Evolutionary conservation across 2,329 filamentous ascomycete species (phyloP).

Genomic region (Colletotrichum orbiculare): DNA sequence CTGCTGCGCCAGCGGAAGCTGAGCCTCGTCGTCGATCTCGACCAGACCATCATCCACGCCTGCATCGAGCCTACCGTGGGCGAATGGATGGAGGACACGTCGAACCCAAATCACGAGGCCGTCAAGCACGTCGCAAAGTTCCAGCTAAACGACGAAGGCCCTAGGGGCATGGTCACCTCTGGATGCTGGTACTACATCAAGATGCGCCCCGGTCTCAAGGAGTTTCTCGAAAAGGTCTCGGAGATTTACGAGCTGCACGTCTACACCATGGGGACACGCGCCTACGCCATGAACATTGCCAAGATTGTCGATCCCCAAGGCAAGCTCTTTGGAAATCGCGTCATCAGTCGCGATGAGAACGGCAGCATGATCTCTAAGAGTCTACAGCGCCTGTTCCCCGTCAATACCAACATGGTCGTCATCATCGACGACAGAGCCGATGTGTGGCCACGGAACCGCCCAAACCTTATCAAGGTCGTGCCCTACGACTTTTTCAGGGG

Average conservation of each 20-base stretch:
- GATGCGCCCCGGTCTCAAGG: constrained; percentile 84
- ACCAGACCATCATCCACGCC: constrained; percentile 98
- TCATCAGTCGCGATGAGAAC: constrained; percentile 97
- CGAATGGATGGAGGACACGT: constrained; percentile 91
- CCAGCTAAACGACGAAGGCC: constrained; percentile 87
- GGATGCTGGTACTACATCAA: constrained; percentile 99
- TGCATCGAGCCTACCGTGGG: constrained; percentile 96
- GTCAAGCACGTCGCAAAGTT: constrained; percentile 91
- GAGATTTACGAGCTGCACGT: constrained; percentile 94
- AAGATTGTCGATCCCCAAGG: constrained; percentile 91
- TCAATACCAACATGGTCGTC: constrained; percentile 98
- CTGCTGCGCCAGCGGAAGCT: constrained; percentile 85
- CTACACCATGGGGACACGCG: constrained; percentile 98
- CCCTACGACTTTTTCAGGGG: constrained; percentile 99
- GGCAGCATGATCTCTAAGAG: constrained; percentile 93
- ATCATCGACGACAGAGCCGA: constrained; percentile 98
- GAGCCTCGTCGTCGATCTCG: constrained; percentile 93
- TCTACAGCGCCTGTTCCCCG: constrained; percentile 89
- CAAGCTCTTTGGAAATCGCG: constrained; percentile 91
- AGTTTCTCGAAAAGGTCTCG: constrained; percentile 83
- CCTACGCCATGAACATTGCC: constrained; percentile 93
- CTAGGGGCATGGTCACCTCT: constrained; percentile 68
- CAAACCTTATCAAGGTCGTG: constrained; percentile 93
- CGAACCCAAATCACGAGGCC: constrained; percentile 90
- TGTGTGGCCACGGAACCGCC: constrained; percentile 91